Evolutionary conservation across 139 green algal genomes (phyloP).

Genomic region (Parachlorella kessleri): DNA sequence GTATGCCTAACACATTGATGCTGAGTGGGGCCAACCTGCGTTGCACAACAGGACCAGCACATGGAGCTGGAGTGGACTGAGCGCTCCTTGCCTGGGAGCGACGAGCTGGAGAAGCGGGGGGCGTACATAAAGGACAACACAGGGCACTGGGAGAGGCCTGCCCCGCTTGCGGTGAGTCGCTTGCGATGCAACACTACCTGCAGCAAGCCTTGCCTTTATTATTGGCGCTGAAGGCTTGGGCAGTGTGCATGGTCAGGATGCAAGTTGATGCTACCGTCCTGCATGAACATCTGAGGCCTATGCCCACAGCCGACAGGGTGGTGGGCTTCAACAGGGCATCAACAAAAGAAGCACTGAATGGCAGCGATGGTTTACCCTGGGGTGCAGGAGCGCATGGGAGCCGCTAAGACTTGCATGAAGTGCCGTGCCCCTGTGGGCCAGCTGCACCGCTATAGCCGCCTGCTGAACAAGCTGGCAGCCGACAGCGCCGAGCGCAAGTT

Average conservation of each 20-base stretch:
- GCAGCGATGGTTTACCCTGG: not conserved
- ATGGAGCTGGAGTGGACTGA: conserved; percentile 4
- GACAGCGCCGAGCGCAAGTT: conserved; percentile 40
- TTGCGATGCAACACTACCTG: not conserved
- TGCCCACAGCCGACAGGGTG: not conserved
- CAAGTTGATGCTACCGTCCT: too few species aligned
- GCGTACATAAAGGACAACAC: not conserved
- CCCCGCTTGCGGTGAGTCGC: not conserved
- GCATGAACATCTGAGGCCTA: not conserved
- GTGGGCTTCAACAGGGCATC: not conserved
- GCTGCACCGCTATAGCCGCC: conserved; percentile 36
- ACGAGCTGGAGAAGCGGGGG: not conserved
- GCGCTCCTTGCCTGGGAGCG: not conserved
- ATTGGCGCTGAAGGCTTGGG: too few species aligned
- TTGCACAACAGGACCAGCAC: not conserved
- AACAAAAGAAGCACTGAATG: not conserved
- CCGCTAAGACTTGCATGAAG: not conserved
- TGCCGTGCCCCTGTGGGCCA: conserved; percentile 27
- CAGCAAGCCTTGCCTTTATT: too few species aligned
- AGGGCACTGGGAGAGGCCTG: not conserved
- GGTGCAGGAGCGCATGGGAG: not conserved
- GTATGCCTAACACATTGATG: too few species aligned
- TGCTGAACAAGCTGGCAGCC: conserved; percentile 37
- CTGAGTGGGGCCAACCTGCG: too few species aligned
- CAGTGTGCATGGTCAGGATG: not conserved